phyloP scores from a whole-genome alignment of 2,329 filamentous ascomycete genomes.

The Diaporthe humulicola region DNA sequence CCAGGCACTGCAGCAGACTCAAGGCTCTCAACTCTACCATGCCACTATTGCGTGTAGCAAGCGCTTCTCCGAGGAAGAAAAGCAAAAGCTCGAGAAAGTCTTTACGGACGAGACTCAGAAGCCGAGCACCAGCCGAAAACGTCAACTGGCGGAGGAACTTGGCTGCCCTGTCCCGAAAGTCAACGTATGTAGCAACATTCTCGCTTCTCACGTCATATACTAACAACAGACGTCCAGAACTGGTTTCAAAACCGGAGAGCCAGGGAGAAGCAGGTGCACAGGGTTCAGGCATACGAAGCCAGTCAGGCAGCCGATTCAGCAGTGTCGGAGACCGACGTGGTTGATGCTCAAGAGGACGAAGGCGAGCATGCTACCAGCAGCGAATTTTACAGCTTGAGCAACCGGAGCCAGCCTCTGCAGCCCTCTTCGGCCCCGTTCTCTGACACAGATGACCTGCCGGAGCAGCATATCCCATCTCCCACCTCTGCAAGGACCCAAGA shows the following conservation, averaged over 20 bases:
- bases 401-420: conserved; percentile 50
- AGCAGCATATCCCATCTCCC: conserved; percentile 33
- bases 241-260: conserved; percentile 78
- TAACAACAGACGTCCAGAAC: conserved; percentile 62
- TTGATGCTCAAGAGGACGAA: conserved; percentile 46
- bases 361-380: conserved; percentile 44
- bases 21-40: conserved; percentile 37
- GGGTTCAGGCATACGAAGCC: conserved; percentile 64
- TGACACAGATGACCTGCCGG: conserved; percentile 44
- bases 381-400: conserved; percentile 51
- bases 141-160: conserved; percentile 38
- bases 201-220: conserved; percentile 33
- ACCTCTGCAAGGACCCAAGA: conserved; percentile 25
- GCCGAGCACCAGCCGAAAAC: conserved; percentile 40
- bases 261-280: conserved; percentile 74
- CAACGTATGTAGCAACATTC: conserved; percentile 32
- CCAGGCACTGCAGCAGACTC: conserved; percentile 34
- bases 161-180: conserved; percentile 39
- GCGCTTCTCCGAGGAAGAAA: conserved; percentile 40
- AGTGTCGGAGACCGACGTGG: conserved; percentile 50
- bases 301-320: conserved; percentile 55
- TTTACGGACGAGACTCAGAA: conserved; percentile 41
- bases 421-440: conserved; percentile 55
- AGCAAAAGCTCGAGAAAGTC: conserved; percentile 40
- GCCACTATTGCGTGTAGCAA: conserved; percentile 39